Evolutionary conservation across 1,284 basidiomycete genomes (phyloP).

Genomic region (Sanghuangporus sanghuang): DNA sequence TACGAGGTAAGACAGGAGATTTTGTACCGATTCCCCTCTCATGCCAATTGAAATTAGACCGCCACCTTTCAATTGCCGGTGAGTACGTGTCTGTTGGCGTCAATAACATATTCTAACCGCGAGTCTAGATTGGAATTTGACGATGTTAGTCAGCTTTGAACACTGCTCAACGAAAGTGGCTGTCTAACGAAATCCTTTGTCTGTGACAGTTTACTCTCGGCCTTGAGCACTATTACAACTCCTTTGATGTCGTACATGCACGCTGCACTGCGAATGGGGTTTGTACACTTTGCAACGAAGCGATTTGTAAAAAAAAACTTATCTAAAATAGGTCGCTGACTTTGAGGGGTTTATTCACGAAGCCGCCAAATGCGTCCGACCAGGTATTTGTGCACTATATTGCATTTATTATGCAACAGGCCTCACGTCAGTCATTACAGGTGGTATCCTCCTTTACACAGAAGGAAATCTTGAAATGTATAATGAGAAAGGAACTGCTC

Average conservation of each 20-base stretch:
- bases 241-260: constrained; percentile 19
- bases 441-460: constrained; percentile 19
- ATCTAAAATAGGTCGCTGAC: constrained; percentile 14
- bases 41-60: constrained; percentile 6
- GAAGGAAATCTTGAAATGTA: constrained; percentile 20
- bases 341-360: constrained; percentile 19
- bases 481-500: constrained; percentile 14
- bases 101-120: background rate
- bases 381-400: constrained; percentile 13
- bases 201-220: constrained; percentile 17
- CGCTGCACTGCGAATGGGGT: constrained; percentile 19
- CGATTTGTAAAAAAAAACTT: background rate
- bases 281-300: background rate
- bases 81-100: background rate
- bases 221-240: constrained; percentile 18
- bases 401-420: background rate
- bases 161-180: background rate
- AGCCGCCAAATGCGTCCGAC: constrained; percentile 16
- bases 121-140: constrained; percentile 17
- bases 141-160: constrained; percentile 8
- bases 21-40: background rate
- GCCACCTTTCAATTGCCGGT: constrained; percentile 20
- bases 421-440: background rate
- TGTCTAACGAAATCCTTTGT: background rate
- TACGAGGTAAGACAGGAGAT: constrained; percentile 3